Evolutionary conservation across 345 rosid species (phyloP).

Genomic region (Citrus inodora): DNA sequence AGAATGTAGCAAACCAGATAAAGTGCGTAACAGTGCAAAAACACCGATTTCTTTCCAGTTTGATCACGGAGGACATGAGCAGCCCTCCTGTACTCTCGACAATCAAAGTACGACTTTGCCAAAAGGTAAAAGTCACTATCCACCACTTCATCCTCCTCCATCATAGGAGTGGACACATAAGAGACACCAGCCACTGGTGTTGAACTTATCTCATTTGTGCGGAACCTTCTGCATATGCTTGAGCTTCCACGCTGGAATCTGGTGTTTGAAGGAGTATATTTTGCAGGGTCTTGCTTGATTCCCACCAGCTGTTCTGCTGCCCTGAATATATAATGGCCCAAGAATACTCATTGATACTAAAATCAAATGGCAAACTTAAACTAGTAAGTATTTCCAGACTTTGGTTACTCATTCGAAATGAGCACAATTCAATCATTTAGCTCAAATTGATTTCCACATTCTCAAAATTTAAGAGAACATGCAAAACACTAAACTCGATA

Average conservation of each 20-base stretch:
- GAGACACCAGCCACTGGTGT: constrained; percentile 72
- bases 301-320: constrained; percentile 95
- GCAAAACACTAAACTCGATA: no score
- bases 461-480: not conserved
- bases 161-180: constrained; percentile 68
- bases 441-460: not conserved
- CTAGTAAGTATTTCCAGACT: not conserved
- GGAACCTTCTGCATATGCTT: constrained; percentile 76
- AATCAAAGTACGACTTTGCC: constrained; percentile 84
- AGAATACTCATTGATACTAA: not conserved
- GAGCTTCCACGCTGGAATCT: constrained; percentile 98
- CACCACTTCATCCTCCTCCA: constrained; percentile 76
- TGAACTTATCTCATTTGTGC: constrained; percentile 65
- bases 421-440: not conserved
- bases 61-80: constrained; percentile 82
- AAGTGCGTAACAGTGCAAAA: constrained; percentile 87
- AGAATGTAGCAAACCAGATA: constrained; percentile 59
- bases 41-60: constrained; percentile 69
- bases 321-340: constrained; percentile 39
- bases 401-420: not conserved
- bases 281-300: constrained; percentile 84
- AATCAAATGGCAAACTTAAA: not conserved
- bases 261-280: constrained; percentile 88
- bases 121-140: constrained; percentile 80
- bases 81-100: constrained; percentile 84